Base-by-base conservation (phyloP, 352 stramenopile genomes). In the Paralagenidium karlingii region DNA sequence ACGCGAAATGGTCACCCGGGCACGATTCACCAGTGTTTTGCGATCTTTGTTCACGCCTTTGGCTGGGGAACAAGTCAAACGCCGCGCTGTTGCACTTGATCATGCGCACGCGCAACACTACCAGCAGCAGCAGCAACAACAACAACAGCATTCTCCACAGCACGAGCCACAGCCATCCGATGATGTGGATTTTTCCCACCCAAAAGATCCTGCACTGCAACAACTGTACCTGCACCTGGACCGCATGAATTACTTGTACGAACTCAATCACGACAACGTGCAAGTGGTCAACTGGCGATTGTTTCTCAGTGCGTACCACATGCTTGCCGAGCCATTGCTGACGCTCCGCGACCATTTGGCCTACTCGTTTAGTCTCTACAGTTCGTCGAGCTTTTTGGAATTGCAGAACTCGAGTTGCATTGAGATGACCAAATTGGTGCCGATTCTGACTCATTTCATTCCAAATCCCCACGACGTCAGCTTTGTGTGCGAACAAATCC, bases 211-310 rank as follows among this genome's bases (percentile, higher is more conserved):
- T n/a, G n/a, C n/a, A n/a, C 39, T 66, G 13, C 18, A 47, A n/a
- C 41, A 42, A 11, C 55, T 88, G 11, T 62, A 62, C 18, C 60
- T 53, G 20, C 65, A 85, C 38, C 40, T 88, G 11, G 70, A 83
- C 22, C 48, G 39, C 8, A 58, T 88, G 43, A 63, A 81, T 37
- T 82, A 69, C 57, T 52, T 53, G 24, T 85, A 60, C 33, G 68
- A 88, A 26, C 63, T 64, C 15, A 66, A 58, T 12, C 22, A 22
- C 12, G 56, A 74, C 27, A 69, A 77, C 34, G 53, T 81, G 1
- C 52, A 41, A 10, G 59, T 75, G 33, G 47, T 83, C 38, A 78
- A 88, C 49, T 88, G 74, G 74, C 68, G 63, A 15, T 44, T 70
- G 19, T 39, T 85, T 24, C 68, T 88, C 27, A 40, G 64, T 11